Percentiles rank a stretch among this genome's conserved stretches.
Conservation (phyloP, 1,139 yeast genomes). For the Yamadazyma taylorii region DNA sequence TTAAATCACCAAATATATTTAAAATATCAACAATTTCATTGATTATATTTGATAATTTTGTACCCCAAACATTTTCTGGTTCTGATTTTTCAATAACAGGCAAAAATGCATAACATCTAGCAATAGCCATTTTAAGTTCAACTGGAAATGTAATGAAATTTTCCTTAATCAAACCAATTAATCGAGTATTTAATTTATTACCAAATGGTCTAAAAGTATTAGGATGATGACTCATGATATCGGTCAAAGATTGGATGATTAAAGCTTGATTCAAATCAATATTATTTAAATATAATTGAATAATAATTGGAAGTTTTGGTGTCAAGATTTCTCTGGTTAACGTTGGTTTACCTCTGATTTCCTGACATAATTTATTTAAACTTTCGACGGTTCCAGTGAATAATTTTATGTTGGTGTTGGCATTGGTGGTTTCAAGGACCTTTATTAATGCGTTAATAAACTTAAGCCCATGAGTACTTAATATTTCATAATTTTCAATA, state of each 20-base stretch:
- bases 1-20: constrained; percentile 53
- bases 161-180: constrained; percentile 36
- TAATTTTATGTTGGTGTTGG: constrained; percentile 37
- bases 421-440: constrained; percentile 53
- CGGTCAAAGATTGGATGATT: constrained; percentile 49
- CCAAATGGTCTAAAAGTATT: constrained; percentile 83
- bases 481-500: constrained; percentile 50
- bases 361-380: constrained; percentile 47
- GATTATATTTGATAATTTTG: constrained; percentile 33
- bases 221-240: constrained; percentile 57
- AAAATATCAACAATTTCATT: constrained; percentile 54
- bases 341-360: constrained; percentile 78
- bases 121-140: constrained; percentile 40
- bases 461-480: constrained; percentile 58
- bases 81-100: constrained; percentile 57
- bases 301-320: constrained; percentile 68
- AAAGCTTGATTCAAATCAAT: constrained; percentile 40
- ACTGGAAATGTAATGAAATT: constrained; percentile 33
- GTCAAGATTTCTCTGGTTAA: constrained; percentile 82
- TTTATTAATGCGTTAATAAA: constrained; percentile 58
- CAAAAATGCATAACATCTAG: constrained; percentile 57
- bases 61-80: constrained; percentile 51
- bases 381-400: constrained; percentile 53
- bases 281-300: constrained; percentile 52
- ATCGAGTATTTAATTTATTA: constrained; percentile 52